Evolutionary conservation across 148 eudicot genomes (phyloP).

Genomic region (Spergularia bocconei): DNA sequence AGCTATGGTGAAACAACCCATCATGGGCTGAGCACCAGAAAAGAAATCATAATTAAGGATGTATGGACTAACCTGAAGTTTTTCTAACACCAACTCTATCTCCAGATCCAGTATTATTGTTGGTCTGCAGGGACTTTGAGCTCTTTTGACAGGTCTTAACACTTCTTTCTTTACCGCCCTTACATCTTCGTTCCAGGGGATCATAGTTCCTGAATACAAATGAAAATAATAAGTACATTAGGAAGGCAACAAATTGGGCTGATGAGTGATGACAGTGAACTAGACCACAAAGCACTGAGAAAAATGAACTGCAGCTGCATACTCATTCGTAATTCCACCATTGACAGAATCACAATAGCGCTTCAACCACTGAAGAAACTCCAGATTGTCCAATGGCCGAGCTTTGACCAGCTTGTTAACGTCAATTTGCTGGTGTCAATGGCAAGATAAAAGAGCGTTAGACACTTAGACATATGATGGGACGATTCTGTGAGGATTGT

Average conservation of each 20-base stretch:
- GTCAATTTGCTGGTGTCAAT: constrained; percentile 74
- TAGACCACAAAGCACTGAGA: neutral
- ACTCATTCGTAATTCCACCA: constrained; percentile 90
- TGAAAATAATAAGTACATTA: neutral
- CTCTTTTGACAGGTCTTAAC: constrained; percentile 40
- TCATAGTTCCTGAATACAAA: constrained; percentile 64
- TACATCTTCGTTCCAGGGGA: constrained; percentile 80
- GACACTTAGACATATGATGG: neutral
- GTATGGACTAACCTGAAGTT: constrained; percentile 40
- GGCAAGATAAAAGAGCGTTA: neutral
- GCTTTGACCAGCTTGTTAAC: constrained; percentile 82
- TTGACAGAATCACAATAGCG: constrained; percentile 89
- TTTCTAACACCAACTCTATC: constrained; percentile 36
- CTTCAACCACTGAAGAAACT: constrained; percentile 94
- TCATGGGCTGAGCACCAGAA: neutral
- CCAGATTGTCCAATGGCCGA: constrained; percentile 91
- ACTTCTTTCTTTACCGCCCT: constrained; percentile 59
- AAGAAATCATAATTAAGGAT: neutral
- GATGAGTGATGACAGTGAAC: neutral
- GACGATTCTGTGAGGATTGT: neutral
- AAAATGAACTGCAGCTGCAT: constrained; percentile 11
- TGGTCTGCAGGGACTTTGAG: constrained; percentile 68
- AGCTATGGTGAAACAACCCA: neutral
- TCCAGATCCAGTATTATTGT: constrained; percentile 50
- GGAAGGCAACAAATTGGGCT: neutral